Percentiles rank a stretch among this genome's conserved stretches.
Conservation (phyloP, 129 eudicot species). For the Flaveria linearis region DNA sequence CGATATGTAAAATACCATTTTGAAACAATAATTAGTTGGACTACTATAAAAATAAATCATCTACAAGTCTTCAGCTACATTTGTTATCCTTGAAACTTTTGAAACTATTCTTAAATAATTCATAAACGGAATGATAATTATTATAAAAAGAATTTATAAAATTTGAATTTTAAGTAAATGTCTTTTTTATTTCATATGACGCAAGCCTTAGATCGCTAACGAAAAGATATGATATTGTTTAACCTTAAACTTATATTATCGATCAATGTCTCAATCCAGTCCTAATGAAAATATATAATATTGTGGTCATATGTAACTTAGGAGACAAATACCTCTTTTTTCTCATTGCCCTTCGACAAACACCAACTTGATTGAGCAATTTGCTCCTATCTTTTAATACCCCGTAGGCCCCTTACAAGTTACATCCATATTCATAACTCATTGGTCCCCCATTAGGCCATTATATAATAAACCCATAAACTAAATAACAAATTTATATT, state of each 20-base stretch:
- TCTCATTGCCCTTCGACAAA: conserved; percentile 2
- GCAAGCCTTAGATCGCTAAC: neutral
- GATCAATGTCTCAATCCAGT: neutral
- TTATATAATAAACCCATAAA: neutral
- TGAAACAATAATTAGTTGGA: no score
- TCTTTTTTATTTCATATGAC: neutral
- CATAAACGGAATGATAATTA: no score
- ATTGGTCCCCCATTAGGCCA: neutral
- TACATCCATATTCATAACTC: neutral
- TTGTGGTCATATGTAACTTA: neutral
- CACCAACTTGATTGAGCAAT: conserved; percentile 3
- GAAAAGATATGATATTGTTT: neutral
- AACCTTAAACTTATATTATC: neutral
- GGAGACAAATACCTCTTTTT: neutral
- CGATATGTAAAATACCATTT: neutral
- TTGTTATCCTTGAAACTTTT: neutral
- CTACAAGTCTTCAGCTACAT: neutral
- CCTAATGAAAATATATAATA: neutral
- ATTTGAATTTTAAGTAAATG: no score
- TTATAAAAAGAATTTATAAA: no score
- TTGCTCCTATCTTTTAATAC: neutral
- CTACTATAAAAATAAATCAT: no score
- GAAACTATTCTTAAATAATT: no score
- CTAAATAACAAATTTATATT: neutral
- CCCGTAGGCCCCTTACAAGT: neutral